A percentile compares a stretch with the other conserved stretches of the same genome.
Evolutionary conservation across 139 green algal genomes (phyloP).

Genomic region (Trebouxia sp.): DNA sequence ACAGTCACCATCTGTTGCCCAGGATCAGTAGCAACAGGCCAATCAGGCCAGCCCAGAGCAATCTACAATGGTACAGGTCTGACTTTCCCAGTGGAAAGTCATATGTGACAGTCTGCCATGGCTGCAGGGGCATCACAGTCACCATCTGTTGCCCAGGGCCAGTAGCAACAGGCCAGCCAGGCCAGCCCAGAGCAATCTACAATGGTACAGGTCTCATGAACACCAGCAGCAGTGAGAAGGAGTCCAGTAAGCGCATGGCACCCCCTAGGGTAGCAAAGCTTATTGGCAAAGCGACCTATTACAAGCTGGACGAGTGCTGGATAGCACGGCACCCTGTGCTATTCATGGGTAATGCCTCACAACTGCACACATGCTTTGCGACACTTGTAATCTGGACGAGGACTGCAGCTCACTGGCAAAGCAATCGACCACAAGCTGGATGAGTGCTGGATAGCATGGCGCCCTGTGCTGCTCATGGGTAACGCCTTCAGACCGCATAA

Average conservation of each 20-base stretch:
- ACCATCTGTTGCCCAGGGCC: conserved; percentile 83
- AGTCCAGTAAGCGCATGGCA: conserved; percentile 44
- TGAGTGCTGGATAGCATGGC: too few species aligned
- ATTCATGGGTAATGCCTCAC: too few species aligned
- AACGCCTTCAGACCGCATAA: too few species aligned
- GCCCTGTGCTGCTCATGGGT: conserved; percentile 76
- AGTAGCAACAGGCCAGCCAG: conserved; percentile 42
- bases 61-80: not conserved
- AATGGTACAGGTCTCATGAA: conserved; percentile 51
- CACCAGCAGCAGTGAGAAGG: conserved; percentile 23
- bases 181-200: conserved; percentile 58
- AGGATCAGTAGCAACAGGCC: too few species aligned
- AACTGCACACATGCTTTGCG: too few species aligned
- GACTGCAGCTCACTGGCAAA: too few species aligned
- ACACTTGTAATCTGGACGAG: too few species aligned
- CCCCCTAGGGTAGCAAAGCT: conserved; percentile 55
- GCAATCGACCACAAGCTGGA: too few species aligned
- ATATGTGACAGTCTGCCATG: too few species aligned
- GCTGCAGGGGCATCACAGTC: conserved; percentile 62
- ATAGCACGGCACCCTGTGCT: conserved; percentile 79
- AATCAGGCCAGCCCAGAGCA: not conserved
- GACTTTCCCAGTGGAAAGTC: not conserved
- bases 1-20: not conserved
- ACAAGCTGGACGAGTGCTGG: conserved; percentile 76
- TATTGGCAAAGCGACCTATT: conserved; percentile 63